phyloP scores from a whole-genome alignment of 2,329 filamentous ascomycete genomes.

The Coniochaeta pulveracea region DNA sequence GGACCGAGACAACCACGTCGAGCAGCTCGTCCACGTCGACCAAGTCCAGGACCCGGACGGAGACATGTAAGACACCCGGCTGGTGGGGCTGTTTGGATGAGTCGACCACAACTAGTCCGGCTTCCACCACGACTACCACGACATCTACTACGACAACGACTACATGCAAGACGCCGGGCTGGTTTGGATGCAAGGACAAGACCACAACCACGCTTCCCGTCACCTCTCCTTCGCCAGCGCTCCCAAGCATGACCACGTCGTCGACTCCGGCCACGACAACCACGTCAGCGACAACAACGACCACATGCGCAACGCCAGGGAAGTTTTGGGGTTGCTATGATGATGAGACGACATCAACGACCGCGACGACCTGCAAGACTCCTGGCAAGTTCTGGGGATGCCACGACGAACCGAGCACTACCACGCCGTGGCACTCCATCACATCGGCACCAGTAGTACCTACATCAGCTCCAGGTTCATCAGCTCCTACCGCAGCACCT shows the following conservation, averaged over 20 bases:
- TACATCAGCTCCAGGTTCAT: constrained; percentile 17
- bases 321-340: constrained; percentile 45
- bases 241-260: constrained; percentile 23
- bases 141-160: constrained; percentile 31
- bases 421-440: constrained; percentile 14
- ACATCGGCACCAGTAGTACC: constrained; percentile 15
- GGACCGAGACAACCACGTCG: constrained; percentile 63
- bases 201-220: constrained; percentile 26
- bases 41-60: constrained; percentile 59
- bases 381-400: constrained; percentile 49
- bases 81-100: constrained; percentile 80
- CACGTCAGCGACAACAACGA: constrained; percentile 14
- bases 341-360: constrained; percentile 18
- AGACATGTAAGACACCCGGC: constrained; percentile 81
- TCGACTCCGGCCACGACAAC: constrained; percentile 18
- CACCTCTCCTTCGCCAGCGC: constrained; percentile 17
- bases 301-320: constrained; percentile 33
- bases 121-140: constrained; percentile 29
- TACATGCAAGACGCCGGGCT: constrained; percentile 32
- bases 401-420: constrained; percentile 24
- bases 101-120: constrained; percentile 35
- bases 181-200: constrained; percentile 54
- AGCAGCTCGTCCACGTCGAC: constrained; percentile 45
- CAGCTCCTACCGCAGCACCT: constrained; percentile 11
- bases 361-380: constrained; percentile 30